phyloP scores from a whole-genome alignment of 192 early-diverging fungal species.

The Podila epigama region DNA sequence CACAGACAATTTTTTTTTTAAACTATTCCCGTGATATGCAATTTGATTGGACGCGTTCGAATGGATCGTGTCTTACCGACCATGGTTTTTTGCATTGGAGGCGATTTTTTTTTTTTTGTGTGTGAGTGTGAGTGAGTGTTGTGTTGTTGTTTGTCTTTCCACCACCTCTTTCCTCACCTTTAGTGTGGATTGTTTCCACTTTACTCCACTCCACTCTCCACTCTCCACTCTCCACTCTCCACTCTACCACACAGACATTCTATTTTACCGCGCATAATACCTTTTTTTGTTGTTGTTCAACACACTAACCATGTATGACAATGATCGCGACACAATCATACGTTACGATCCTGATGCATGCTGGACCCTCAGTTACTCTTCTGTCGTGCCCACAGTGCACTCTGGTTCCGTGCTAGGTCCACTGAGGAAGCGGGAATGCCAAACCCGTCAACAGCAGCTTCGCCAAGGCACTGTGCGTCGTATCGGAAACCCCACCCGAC shows the following conservation, averaged over 20 bases:
- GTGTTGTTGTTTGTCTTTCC: not conserved
- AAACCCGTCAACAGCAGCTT: slow-evolving; percentile 40
- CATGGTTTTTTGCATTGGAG: not conserved
- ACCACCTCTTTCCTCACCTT: not conserved
- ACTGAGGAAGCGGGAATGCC: slow-evolving; percentile 27
- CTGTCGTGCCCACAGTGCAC: not conserved
- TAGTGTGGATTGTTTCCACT: not conserved
- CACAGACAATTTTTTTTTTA: too few species aligned
- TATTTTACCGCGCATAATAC: too few species aligned
- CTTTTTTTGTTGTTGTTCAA: too few species aligned
- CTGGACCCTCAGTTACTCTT: slow-evolving; percentile 11
- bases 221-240: too few species aligned
- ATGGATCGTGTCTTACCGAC: too few species aligned
- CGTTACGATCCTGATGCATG: not conserved
- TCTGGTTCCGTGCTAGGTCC: slow-evolving; percentile 12
- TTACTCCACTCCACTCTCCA: too few species aligned
- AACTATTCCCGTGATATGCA: too few species aligned
- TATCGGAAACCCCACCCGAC: slow-evolving; percentile 13
- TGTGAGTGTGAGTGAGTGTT: too few species aligned
- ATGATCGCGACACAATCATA: not conserved
- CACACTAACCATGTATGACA: not conserved
- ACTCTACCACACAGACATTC: too few species aligned
- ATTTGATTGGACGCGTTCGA: too few species aligned
- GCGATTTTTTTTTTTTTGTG: not conserved
- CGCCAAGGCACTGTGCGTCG: slow-evolving; percentile 15